A percentile compares a stretch with the other conserved stretches of the same genome.
Conservation (phyloP, 164 flowering plant genomes). For the grape (Vitis vinifera) region DNA sequence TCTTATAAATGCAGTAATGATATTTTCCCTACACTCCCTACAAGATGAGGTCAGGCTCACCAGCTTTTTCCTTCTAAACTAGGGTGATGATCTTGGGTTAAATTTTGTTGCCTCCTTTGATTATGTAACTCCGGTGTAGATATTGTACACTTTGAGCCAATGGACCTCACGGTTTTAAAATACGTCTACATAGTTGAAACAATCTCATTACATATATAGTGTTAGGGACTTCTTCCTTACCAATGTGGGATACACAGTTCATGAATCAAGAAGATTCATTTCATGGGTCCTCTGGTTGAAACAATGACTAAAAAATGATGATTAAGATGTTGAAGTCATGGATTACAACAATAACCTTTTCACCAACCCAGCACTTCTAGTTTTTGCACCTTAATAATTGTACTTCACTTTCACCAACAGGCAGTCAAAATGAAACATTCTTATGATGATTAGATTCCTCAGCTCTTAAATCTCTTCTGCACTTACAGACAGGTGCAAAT, state of each 20-base stretch:
- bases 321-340: too few relatives aligned
- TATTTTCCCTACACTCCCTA: background rate
- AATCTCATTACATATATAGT: too few relatives aligned
- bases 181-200: too few relatives aligned
- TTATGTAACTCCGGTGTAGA: too few relatives aligned
- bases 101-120: background rate
- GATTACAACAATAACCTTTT: background rate
- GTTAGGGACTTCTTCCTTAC: too few relatives aligned
- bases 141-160: too few relatives aligned
- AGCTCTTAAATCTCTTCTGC: background rate
- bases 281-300: background rate
- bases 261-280: background rate
- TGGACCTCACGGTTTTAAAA: too few relatives aligned
- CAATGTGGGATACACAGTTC: background rate
- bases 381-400: conserved; percentile 33
- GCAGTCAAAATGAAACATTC: conserved; percentile 22
- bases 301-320: background rate
- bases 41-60: background rate
- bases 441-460: conserved; percentile 15
- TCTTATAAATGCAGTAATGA: conserved; percentile 14
- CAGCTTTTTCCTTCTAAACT: too few relatives aligned
- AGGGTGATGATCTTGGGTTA: background rate
- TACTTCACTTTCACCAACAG: conserved; percentile 20
- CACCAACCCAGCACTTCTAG: conserved; percentile 16
- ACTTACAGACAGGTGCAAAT: background rate